Conservation (phyloP, 2,329 filamentous ascomycete genomes). For the Fusarium sterilihyphosum region DNA sequence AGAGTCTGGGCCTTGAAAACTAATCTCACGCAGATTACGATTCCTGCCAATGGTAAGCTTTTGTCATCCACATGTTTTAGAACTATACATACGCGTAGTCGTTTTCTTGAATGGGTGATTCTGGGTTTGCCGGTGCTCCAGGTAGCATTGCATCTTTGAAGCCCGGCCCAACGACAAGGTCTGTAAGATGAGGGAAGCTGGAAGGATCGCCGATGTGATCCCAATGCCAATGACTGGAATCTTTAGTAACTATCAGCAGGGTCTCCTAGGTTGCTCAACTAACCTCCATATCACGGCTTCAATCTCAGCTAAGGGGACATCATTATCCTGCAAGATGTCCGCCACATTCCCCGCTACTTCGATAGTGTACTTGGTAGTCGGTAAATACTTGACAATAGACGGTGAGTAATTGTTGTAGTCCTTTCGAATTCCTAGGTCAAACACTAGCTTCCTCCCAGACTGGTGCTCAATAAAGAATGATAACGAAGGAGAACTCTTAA, state of each 20-base stretch:
- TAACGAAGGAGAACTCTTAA: slow-evolving; percentile 43
- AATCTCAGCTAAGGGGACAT: slow-evolving; percentile 4
- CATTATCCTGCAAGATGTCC: slow-evolving; percentile 29
- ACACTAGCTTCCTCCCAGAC: slow-evolving; percentile 44
- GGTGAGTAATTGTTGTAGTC: slow-evolving; percentile 44
- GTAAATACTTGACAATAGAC: slow-evolving; percentile 39
- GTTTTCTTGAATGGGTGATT: slow-evolving; percentile 48
- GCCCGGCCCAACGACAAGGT: slow-evolving; percentile 63
- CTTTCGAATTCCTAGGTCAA: slow-evolving; percentile 46
- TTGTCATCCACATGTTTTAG: accelerated
- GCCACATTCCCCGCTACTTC: slow-evolving; percentile 40
- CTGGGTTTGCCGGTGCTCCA: slow-evolving; percentile 54
- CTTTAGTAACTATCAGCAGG: background rate
- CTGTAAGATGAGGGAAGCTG: slow-evolving; percentile 56
- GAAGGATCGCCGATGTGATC: slow-evolving; percentile 64
- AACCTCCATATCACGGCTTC: slow-evolving; percentile 40
- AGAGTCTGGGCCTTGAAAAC: slow-evolving; percentile 33
- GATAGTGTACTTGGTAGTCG: slow-evolving; percentile 42
- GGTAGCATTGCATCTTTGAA: slow-evolving; percentile 58
- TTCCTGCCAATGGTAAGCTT: background rate
- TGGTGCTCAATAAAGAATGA: slow-evolving; percentile 45
- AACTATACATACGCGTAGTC: slow-evolving; percentile 45
- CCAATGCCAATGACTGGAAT: slow-evolving; percentile 55
- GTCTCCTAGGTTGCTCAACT: no score
- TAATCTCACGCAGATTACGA: slow-evolving; percentile 43